Base-by-base conservation (phyloP, 495 filamentous ascomycete species). In the Opeltia flavorubescens region DNA sequence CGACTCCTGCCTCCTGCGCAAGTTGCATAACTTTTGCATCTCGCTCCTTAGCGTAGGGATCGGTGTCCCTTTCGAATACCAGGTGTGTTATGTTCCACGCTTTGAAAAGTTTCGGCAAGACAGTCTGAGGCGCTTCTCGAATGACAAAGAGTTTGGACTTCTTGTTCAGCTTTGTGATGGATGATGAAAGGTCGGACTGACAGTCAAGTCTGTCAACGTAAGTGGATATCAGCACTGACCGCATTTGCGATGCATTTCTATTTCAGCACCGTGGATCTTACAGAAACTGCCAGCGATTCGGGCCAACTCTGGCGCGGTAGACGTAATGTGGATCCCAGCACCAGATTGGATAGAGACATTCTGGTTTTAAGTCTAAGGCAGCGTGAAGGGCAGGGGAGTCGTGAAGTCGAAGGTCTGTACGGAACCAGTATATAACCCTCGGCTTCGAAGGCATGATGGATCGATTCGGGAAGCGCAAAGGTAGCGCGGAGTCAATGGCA, bases 291-390 rank as follows among this genome's bases (percentile, higher is more conserved):
- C 76, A 84, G 53, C 80, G 63, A 51, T 85, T 85, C 1, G 70
- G 63, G 0, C 78, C 79, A 2, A 76, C 78, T 29, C 79, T 67
- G 3, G 78, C 71, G 20, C 66, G 70, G 50, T 83, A 85, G 42
- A 83, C 79, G 59, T 84, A 85, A 56, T 84, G 78, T 33, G 78
- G 78, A 55, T 82, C 78, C 78, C 81, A 84, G 18, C 75, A 81
- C 69, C 76, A 82, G 27, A 84, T 62, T 5, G 78, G 78, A 59
- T 77, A 84, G 6, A 84, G 66, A 11, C 65, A 66, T 31, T 70
- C 66, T 0, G 81, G 77, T 12, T 79, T 67, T 12, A 85, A 61
- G 44, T 74, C 71, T 8, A 84, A 63, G 3, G 81, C 79, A 5
- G 76, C 77, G 52, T 74, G 68, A 13, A 85, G 59, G 4, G 80